These are phyloP conservation scores for Diacronema lutheri DNA, from an alignment of 78 protist genomes.

Conservation along the genomic window DNA sequence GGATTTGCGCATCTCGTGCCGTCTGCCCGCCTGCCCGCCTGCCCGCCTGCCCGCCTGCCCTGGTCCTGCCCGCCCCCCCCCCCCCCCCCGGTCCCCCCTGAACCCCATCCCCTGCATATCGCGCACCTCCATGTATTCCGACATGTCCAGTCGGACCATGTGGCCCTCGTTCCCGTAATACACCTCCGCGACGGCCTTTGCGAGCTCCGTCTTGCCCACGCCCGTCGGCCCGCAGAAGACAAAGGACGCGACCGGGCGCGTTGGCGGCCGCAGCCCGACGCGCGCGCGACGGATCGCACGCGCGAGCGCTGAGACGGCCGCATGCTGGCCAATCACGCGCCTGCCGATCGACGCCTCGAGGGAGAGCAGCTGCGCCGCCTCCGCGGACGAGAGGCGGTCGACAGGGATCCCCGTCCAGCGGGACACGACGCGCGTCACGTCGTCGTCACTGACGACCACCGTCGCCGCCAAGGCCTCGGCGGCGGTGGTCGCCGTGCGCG, in stretches of 20 bases:
- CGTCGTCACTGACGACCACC: conserved; percentile 33
- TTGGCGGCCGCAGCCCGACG: conserved; percentile 47
- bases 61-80: conserved; percentile 6
- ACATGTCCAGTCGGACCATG: conserved; percentile 54
- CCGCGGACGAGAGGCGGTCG: too few relatives aligned
- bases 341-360: conserved; percentile 44
- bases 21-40: conserved; percentile 57
- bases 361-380: conserved; percentile 10
- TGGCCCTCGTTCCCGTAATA: conserved; percentile 10
- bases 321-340: conserved; percentile 54
- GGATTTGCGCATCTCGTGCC: too few relatives aligned
- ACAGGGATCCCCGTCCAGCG: conserved; percentile 34
- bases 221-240: conserved; percentile 72
- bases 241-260: conserved; percentile 59
- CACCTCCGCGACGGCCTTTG: conserved; percentile 43
- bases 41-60: conserved; percentile 63
- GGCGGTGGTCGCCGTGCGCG: too few relatives aligned
- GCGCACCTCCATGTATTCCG: conserved; percentile 58
- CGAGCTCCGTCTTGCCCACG: conserved; percentile 66
- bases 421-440: conserved; percentile 57
- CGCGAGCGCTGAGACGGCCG: conserved; percentile 8
- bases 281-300: conserved; percentile 57
- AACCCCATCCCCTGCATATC: neutral
- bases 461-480: too few relatives aligned
- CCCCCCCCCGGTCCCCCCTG: neutral